These are phyloP conservation scores for Penicillium antarcticum DNA, from an alignment of 495 filamentous ascomycete species.

Conservation along the genomic window DNA sequence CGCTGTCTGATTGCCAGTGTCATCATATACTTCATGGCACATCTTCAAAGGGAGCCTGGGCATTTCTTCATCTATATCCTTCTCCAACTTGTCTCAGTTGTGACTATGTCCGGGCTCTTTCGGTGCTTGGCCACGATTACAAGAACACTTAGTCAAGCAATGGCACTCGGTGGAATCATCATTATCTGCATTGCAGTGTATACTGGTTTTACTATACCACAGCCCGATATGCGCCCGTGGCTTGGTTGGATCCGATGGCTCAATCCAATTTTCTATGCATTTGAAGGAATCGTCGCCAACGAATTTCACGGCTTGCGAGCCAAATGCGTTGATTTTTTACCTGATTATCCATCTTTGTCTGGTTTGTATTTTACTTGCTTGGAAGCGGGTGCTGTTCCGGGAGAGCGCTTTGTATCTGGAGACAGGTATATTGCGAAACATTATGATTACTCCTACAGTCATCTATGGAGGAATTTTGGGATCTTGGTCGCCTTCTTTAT, in stretches of 20 bases:
- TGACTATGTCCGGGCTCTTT: constrained; percentile 55
- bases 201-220: constrained; percentile 44
- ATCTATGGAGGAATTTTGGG: too few species aligned
- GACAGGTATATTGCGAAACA: too few species aligned
- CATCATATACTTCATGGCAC: constrained; percentile 56
- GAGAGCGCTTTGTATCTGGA: constrained; percentile 43
- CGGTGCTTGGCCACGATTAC: constrained; percentile 45
- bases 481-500: constrained; percentile 56
- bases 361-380: constrained; percentile 45
- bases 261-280: constrained; percentile 46
- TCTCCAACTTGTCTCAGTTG: constrained; percentile 35
- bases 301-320: constrained; percentile 59
- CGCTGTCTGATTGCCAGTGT: constrained; percentile 46
- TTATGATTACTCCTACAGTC: too few species aligned
- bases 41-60: constrained; percentile 34
- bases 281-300: constrained; percentile 41
- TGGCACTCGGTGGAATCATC: constrained; percentile 46
- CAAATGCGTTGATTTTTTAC: constrained; percentile 47
- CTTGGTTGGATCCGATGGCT: constrained; percentile 49
- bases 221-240: constrained; percentile 41
- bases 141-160: constrained; percentile 46
- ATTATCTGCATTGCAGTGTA: constrained; percentile 47
- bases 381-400: constrained; percentile 49
- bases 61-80: constrained; percentile 65
- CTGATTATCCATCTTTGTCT: constrained; percentile 49